Conservation (phyloP, 1,284 basidiomycete species). For the Tilletia setariae region DNA sequence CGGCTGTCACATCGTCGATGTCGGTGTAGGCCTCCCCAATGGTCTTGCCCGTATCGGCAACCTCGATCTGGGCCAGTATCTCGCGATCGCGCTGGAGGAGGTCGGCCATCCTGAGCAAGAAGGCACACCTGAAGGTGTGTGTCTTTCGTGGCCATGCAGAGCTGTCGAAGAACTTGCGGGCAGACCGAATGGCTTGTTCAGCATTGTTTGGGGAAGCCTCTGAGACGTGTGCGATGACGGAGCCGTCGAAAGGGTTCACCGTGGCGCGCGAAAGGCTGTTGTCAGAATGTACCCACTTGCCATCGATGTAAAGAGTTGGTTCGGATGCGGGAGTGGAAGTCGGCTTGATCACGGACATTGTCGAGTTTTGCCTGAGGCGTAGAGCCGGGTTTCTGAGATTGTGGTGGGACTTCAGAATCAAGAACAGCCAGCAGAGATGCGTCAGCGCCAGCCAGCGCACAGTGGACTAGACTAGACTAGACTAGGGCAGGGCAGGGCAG, state of each 20-base stretch:
- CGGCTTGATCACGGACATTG: not conserved
- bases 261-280: conserved; percentile 40
- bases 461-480: no score
- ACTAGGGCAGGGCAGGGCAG: not conserved
- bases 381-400: no score
- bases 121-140: conserved; percentile 31
- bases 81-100: conserved; percentile 46
- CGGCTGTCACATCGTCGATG: conserved; percentile 52
- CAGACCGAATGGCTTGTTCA: conserved; percentile 37
- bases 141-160: conserved; percentile 33
- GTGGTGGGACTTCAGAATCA: no score
- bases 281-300: conserved; percentile 44
- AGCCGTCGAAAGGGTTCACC: conserved; percentile 47
- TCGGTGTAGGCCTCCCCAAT: conserved; percentile 47
- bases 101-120: conserved; percentile 41
- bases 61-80: conserved; percentile 45
- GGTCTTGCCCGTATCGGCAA: conserved; percentile 53
- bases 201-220: conserved; percentile 47
- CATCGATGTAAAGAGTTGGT: conserved; percentile 53
- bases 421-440: no score
- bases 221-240: conserved; percentile 41
- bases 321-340: conserved; percentile 3
- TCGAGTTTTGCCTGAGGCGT: no score
- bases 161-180: conserved; percentile 39
- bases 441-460: no score